Base-by-base conservation (phyloP, 129 eudicot species). In the Dittrichia graveolens region DNA sequence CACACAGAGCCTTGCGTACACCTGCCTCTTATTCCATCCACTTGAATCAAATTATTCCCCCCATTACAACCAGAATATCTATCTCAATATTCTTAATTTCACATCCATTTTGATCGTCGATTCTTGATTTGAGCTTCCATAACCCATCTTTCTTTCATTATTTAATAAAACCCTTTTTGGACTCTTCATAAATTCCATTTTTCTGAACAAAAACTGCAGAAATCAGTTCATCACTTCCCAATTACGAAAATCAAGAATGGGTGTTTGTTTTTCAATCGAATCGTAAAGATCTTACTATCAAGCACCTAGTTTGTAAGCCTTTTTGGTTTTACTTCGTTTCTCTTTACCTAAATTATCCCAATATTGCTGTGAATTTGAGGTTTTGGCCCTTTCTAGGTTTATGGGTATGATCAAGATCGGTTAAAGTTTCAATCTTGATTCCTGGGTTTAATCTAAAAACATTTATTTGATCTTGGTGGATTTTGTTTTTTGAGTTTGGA, bases 351-450 rank as follows among this genome's bases (percentile, higher is more conserved):
- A 63, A 8, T 58, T 70, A 45, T 46, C 65, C 47, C 35, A 14
- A 62, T 14, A 39, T 71, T 44, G 52, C 67, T 15, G 47, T 56
- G 67, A 62, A 56, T n/a, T 66, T 52, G 46, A 69, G 35, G 61
- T 59, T 44, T 61, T 78, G 14, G 31, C 31, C 31, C 31, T 24
- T 24, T 24, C 31, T 24, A 24, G 61, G n/a, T 71, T 77, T 64
- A 44, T 79, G 61, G 81, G 77, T 72, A 59, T 68, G 34, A 78
- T 49, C 80, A 55, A 45, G 63, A 78, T 70, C 59, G 31, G 39
- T n/a, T 57, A 35, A 47, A 47, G n/a, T 47, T 47, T 10, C 12
- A 47, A 47, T 57, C 44, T 71, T 71, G 65, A 42, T 54, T 39
- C 40, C 63, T 67, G 35, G 63, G 72, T 67, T 47, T 7, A 13